Base-by-base conservation (phyloP, 352 stramenopile genomes). In the Globisporangium lucens region DNA sequence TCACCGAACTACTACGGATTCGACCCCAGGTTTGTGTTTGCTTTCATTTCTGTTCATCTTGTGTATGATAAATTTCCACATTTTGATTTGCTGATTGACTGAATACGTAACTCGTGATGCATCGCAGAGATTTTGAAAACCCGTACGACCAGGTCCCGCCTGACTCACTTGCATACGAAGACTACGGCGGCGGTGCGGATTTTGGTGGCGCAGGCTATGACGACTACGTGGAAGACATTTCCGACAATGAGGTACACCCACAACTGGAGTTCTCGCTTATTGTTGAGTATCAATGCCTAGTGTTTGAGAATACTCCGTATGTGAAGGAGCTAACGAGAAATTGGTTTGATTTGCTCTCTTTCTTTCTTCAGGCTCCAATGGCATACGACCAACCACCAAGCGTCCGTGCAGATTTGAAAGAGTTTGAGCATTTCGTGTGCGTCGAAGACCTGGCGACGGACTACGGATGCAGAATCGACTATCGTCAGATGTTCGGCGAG, bases 401-500 rank as follows among this genome's bases (percentile, higher is more conserved):
- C 56, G 65, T 78, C 15, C 73, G 78, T 43, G 57, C 76, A 5
- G 79, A 91, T 9, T 63, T 91, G 29, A 72, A 71, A 58, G 78
- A 89, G 27, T 89, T 91, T 38, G 61, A 89, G 49, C 75, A 90
- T 52, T 90, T 90, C 59, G 59, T 89, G 41, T 83, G 73, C 35
- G 83, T 92, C 35, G 84, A 89, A 62, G 84, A 92, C 56, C 60
- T 87, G 38, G 60, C 59, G 7, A 35, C 49, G 0, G 82, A 92
- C 62, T 85, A 82, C 41, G 70, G 72, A n/a, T 90, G 84, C 63
- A 70, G 77, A 49, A 82, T 92, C 64, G 80, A 89, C 52, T 92
- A 89, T 65, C 76, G 57, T n/a, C 76, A 75, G 52, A 89, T 92
- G 82, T 92, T 92, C 57, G 78, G 78, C 6, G 84, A 87, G 9